Base-by-base conservation (phyloP, 768 basidiomycete species). In the Antrodiella citrinella region DNA sequence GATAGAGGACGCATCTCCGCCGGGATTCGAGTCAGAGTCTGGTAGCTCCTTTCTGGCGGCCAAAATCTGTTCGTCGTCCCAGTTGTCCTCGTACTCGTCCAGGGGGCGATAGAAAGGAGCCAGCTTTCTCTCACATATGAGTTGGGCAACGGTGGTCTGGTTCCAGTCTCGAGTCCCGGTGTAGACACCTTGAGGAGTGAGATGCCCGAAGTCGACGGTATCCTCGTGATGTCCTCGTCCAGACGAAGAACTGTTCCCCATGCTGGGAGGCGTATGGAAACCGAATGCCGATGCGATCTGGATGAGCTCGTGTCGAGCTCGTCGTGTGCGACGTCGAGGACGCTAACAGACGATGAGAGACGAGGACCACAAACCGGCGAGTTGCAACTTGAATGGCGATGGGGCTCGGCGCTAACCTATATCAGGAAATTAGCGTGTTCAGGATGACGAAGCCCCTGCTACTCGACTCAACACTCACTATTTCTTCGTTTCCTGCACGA, bases 21-120 rank as follows among this genome's bases (percentile, higher is more conserved):
- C 72, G n/a, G n/a, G n/a, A 56, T 66, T 59, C 55, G 62, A 67
- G 44, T 84, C 79, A 44, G 70, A 60, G 53, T 80, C 75, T 30
- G 77, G 76, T 15, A 75, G 65, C 50, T 84, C 84, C 69, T 82
- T 90, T 59, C 91, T 77, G 3, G 85, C 84, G 5, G 85, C 79
- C 22, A 92, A 78, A 53, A 97, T 84, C 64, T 83, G 84, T 47
- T 91, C 90, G 59, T 91, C 86, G 54, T 88, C 84, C 91, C 91
- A 97, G 40, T 78, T 77, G 12, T 87, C 84, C 25, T 86, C 82
- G 64, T 88, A 96, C 56, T 98, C 95, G 63, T 96, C 92, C 41
- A 99, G 74, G 11, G 96, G 95, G 26, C 92, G 80, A 66, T 97
- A 98, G 70, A 97, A 98, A 1, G 96, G 96, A 0, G 94, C 92